These are phyloP conservation scores for Cornus kousa DNA, from an alignment of 148 eudicot genomes.

Conservation along the genomic window DNA sequence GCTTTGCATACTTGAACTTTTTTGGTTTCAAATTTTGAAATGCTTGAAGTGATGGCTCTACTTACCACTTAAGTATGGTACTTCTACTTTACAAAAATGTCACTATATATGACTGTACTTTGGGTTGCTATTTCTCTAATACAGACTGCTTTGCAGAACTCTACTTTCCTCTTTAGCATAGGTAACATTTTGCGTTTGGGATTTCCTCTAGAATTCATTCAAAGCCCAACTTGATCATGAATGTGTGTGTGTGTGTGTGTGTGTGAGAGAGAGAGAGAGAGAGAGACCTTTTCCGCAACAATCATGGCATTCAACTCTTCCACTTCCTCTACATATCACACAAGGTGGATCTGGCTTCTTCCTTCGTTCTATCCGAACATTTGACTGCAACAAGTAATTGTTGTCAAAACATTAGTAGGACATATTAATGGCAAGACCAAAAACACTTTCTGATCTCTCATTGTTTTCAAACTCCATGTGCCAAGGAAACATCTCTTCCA, in stretches of 20 bases:
- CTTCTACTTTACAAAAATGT: not conserved
- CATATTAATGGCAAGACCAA: not conserved
- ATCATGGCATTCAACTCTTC: constrained; percentile 64
- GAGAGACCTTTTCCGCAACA: constrained; percentile 70
- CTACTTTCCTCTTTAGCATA: not conserved
- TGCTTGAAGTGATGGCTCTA: not conserved
- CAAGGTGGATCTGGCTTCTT: constrained; percentile 63
- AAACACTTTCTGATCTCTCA: not conserved
- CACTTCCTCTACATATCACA: constrained; percentile 67
- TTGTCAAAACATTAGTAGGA: constrained; percentile 9
- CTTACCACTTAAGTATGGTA: not conserved
- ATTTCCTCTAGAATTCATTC: not conserved
- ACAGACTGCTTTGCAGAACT: not conserved
- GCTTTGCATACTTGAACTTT: not conserved
- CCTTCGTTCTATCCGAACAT: constrained; percentile 53
- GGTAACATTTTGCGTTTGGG: not conserved
- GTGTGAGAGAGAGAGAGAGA: constrained; percentile 11
- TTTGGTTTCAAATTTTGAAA: not conserved
- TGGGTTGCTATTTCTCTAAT: not conserved
- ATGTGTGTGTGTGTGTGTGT: not conserved
- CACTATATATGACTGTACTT: not conserved
- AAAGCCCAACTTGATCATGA: not conserved
- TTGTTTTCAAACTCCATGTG: not conserved
- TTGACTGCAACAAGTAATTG: constrained; percentile 51
- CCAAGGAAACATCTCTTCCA: too few species aligned